phyloP scores from a whole-genome alignment of 352 stramenopile species.

The Pythium aristosporum region DNA sequence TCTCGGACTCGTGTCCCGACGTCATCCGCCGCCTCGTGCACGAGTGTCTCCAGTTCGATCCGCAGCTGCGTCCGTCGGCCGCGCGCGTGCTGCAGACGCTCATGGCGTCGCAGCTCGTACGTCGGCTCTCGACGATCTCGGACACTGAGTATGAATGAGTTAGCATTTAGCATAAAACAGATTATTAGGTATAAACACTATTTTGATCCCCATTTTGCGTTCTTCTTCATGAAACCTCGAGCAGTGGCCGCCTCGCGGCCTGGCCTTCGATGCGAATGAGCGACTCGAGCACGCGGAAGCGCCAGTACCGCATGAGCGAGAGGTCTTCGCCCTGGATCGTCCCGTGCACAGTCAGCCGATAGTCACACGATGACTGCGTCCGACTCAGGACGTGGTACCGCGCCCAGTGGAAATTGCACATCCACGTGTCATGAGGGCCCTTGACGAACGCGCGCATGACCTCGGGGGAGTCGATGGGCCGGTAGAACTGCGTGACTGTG shows the following conservation, averaged over 20 bases:
- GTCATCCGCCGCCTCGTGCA: constrained; percentile 75
- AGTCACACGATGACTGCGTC: background rate
- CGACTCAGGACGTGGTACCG: background rate
- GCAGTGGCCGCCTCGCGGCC: constrained; percentile 1
- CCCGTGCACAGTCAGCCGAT: constrained; percentile 3
- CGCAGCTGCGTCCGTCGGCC: constrained; percentile 59
- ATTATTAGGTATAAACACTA: background rate
- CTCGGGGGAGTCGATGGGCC: background rate
- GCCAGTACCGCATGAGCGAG: constrained; percentile 1
- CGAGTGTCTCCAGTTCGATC: constrained; percentile 82
- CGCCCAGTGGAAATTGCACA: constrained; percentile 4
- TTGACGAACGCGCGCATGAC: background rate
- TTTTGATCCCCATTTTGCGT: background rate
- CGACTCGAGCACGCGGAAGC: constrained; percentile 6
- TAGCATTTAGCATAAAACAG: background rate
- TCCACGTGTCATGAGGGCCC: background rate
- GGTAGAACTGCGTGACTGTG: background rate
- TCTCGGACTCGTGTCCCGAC: constrained; percentile 75
- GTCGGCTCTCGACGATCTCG: constrained; percentile 46
- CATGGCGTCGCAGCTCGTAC: constrained; percentile 59
- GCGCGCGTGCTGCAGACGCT: constrained; percentile 73
- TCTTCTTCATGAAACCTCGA: background rate
- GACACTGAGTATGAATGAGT: constrained; percentile 32
- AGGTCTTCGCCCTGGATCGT: background rate
- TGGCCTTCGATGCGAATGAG: background rate